These are phyloP conservation scores for Nicotiana obtusifolia DNA, from an alignment of 257 asterid genomes.

Conservation along the genomic window DNA sequence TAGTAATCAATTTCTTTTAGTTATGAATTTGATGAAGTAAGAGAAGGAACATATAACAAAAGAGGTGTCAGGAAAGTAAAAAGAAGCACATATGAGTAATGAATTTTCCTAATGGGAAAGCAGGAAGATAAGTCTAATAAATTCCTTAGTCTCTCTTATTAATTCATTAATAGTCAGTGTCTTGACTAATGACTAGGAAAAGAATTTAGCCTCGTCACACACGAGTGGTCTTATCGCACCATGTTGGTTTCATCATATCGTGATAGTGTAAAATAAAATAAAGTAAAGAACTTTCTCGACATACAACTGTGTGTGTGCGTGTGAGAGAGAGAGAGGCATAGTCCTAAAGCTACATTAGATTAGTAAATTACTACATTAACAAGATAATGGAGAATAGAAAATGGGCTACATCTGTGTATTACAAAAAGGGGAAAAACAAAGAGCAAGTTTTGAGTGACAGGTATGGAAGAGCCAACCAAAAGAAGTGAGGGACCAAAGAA, in stretches of 20 bases:
- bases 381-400: background rate
- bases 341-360: constrained; percentile 19
- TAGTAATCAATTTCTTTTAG: too few relatives aligned
- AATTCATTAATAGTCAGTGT: background rate
- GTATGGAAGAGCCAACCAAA: constrained; percentile 5
- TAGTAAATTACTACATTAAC: background rate
- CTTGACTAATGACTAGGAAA: background rate
- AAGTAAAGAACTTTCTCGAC: background rate
- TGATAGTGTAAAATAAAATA: too few relatives aligned
- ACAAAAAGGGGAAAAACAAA: background rate
- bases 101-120: too few relatives aligned
- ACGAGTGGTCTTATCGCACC: background rate
- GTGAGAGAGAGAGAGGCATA: background rate
- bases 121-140: too few relatives aligned
- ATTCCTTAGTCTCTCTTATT: background rate
- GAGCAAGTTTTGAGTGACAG: background rate
- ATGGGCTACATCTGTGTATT: background rate
- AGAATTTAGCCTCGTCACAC: background rate
- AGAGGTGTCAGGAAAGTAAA: too few relatives aligned
- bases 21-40: too few relatives aligned
- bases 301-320: background rate
- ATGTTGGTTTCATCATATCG: background rate
- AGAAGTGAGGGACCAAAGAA: constrained; percentile 17
- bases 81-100: too few relatives aligned
- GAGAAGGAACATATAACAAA: too few relatives aligned